Base-by-base conservation (phyloP, 2,329 filamentous ascomycete genomes). In the Fusarium albosuccineum region DNA sequence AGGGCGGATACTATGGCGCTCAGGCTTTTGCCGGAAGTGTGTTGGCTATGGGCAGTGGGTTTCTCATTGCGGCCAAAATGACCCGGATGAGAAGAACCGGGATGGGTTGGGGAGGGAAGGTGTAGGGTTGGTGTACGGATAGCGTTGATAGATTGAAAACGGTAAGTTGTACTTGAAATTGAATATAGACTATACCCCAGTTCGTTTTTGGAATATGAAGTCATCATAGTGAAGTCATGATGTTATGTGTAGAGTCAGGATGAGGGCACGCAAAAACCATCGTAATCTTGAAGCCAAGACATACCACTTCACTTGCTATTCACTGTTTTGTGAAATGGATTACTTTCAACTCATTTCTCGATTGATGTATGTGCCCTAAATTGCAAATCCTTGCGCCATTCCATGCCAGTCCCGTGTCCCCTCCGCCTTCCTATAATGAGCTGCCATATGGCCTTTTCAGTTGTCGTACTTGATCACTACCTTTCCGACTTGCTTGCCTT, bases 11-110 rank as follows among this genome's bases (percentile, higher is more conserved):
- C 44, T 67, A 73, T 7, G 85, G 82, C 1, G 84, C 85, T 6
- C 84, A 87, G 75, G 73, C 71, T 1, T 87, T 86, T 66, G 81
- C 83, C 0, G 85, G 82, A 0, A 68, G 67, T 2, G 75, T 72
- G 5, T 52, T 86, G 67, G 45, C 84, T 9, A 53, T 83, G 2
- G 83, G 83, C 0, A 76, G 73, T 34, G 70, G 63, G 0, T 79
- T 84, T 13, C 72, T 86, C 52, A 51, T 75, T 1, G 76, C 76
- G 0, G 80, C 82, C 9, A 78, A 81, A 68, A 41, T 75, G 36
- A 78, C 74, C 13, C 78, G 78, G 70, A 80, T 80, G 74, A 76
- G 75, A 44, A 78, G 73, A 64, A 71, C 75, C 7, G 78, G 78
- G 1, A 60, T 70, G n/a, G 78, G 78, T 9, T 82, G 80, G 78